Percentiles rank a stretch among this genome's conserved stretches.
Evolutionary conservation across 1,284 basidiomycete species (phyloP).

Genomic region (Sanghuangporus sanghuang): DNA sequence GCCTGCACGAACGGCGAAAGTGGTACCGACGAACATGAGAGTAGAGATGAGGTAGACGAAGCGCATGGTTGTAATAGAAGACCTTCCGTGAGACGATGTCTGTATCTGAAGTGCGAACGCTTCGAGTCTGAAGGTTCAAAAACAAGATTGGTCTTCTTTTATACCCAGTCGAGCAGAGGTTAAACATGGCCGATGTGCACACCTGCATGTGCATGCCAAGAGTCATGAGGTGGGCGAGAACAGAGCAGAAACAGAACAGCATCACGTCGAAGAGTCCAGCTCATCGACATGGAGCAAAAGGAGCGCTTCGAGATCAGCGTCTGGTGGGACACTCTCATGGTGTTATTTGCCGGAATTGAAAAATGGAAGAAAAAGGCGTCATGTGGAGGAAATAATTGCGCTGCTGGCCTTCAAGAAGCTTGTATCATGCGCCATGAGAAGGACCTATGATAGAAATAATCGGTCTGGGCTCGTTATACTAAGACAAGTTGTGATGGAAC

Average conservation of each 20-base stretch:
- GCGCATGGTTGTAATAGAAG: constrained; percentile 2
- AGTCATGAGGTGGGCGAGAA: background rate
- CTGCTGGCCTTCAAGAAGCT: background rate
- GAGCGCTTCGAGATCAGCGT: background rate
- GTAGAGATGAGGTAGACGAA: constrained; percentile 1
- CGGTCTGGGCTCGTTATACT: background rate
- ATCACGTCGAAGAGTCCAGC: background rate
- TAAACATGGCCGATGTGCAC: background rate
- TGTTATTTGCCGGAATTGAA: background rate
- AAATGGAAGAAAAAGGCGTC: background rate
- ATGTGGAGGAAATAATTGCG: background rate
- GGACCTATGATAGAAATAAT: background rate
- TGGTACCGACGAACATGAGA: constrained; percentile 22
- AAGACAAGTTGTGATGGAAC: background rate
- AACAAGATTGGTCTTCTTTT: background rate
- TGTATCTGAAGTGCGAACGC: background rate
- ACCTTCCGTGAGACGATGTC: background rate
- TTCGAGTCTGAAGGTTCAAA: background rate
- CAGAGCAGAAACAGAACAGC: background rate
- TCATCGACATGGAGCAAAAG: background rate
- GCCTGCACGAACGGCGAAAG: constrained; percentile 28
- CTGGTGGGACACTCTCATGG: background rate
- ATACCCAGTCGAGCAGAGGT: background rate
- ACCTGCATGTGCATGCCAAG: background rate
- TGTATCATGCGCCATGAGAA: background rate